Evolutionary conservation across 106 monocot species (phyloP).

Genomic region (Allium fistulosum): DNA sequence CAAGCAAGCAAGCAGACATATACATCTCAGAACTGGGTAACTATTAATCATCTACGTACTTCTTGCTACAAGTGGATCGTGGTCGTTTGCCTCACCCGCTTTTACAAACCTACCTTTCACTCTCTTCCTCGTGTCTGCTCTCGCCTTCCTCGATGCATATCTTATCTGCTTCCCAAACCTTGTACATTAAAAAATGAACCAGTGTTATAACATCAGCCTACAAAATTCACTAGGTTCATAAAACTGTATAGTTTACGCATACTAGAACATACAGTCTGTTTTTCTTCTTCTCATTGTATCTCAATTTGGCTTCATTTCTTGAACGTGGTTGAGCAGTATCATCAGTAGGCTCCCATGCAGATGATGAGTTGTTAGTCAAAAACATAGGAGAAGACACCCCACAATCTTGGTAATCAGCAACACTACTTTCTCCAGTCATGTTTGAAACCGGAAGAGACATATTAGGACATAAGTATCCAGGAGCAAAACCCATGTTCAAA

Average conservation of each 20-base stretch:
- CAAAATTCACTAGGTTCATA: background rate
- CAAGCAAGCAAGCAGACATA: background rate
- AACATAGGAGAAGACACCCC: constrained; percentile 12
- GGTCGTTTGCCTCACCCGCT: constrained; percentile 12
- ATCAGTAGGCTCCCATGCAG: constrained; percentile 4
- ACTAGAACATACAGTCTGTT: constrained; percentile 20
- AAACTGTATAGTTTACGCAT: background rate
- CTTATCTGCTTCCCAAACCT: constrained; percentile 29
- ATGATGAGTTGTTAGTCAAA: background rate
- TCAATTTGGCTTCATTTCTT: constrained; percentile 34
- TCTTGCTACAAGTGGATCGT: constrained; percentile 11
- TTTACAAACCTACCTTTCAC: constrained; percentile 36
- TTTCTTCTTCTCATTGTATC: constrained; percentile 43
- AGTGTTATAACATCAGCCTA: background rate
- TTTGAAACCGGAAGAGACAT: constrained; percentile 17
- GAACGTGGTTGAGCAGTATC: constrained; percentile 13
- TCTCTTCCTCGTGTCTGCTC: constrained; percentile 20
- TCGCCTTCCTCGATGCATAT: constrained; percentile 26
- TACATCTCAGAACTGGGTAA: background rate
- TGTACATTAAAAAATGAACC: background rate
- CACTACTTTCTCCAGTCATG: constrained; percentile 27
- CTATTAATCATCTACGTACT: background rate
- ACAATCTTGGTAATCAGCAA: constrained; percentile 20
- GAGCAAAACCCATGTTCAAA: background rate
- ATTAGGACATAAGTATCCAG: constrained; percentile 5